Conservation (phyloP, 106 monocot species). For the Ottelia alismoides region DNA sequence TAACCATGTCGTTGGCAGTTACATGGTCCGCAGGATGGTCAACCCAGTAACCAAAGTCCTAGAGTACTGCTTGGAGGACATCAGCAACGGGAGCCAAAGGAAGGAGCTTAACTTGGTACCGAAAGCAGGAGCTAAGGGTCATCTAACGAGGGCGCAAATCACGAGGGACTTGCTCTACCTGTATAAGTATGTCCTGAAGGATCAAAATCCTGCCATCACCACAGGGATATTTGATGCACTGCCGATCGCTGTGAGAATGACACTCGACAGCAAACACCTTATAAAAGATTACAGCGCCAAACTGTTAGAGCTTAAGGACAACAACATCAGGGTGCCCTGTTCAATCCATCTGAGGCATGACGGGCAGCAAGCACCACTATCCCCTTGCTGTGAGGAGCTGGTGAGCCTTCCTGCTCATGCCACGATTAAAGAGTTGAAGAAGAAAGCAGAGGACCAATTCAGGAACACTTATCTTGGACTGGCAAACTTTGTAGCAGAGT, state of each 20-base stretch:
- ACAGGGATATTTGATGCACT: constrained; percentile 24
- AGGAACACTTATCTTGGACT: constrained; percentile 55
- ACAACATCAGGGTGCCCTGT: constrained; percentile 29
- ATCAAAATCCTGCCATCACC: constrained; percentile 8
- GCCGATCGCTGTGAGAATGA: constrained; percentile 35
- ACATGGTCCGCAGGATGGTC: constrained; percentile 68
- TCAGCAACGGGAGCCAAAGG: too few species aligned
- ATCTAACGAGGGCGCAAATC: constrained; percentile 30
- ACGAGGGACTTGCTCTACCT: constrained; percentile 44
- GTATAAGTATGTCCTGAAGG: constrained; percentile 47
- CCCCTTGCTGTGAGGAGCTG: constrained; percentile 20
- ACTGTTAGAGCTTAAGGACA: background rate
- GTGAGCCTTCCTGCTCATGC: constrained; percentile 19
- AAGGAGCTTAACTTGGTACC: too few species aligned
- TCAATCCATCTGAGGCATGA: constrained; percentile 16
- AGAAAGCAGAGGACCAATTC: constrained; percentile 32
- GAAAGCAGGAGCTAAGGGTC: too few species aligned
- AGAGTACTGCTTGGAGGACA: constrained; percentile 82
- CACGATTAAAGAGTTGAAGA: constrained; percentile 52
- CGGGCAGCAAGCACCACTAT: background rate
- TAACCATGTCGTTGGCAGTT: constrained; percentile 59
- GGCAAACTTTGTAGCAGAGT: constrained; percentile 38
- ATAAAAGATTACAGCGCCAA: constrained; percentile 42
- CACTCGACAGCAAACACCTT: constrained; percentile 67
- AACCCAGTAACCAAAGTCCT: constrained; percentile 93